phyloP scores from a whole-genome alignment of 2,329 filamentous ascomycete species.

The Cytospora chrysosperma region DNA sequence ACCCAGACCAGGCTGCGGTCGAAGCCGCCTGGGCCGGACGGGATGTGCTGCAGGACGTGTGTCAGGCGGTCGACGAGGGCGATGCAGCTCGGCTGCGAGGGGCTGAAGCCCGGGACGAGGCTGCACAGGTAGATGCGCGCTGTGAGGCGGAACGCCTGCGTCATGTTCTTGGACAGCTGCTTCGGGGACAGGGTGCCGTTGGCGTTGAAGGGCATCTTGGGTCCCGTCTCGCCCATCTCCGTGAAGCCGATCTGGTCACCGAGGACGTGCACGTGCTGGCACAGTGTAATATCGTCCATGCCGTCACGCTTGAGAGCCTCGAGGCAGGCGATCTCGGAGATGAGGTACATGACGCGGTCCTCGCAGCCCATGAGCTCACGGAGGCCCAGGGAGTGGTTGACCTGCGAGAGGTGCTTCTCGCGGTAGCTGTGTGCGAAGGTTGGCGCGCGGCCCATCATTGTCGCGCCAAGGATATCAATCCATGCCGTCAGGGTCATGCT shows the following conservation, averaged over 20 bases:
- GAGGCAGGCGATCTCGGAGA: slow-evolving; percentile 94
- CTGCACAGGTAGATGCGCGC: slow-evolving; percentile 97
- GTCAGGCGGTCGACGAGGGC: slow-evolving; percentile 77
- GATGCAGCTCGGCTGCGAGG: slow-evolving; percentile 69
- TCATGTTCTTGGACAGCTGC: slow-evolving; percentile 85
- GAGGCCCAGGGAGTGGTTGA: slow-evolving; percentile 66
- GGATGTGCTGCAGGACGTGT: slow-evolving; percentile 76
- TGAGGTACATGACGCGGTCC: slow-evolving; percentile 95
- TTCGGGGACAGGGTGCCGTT: slow-evolving; percentile 77
- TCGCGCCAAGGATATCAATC: slow-evolving; percentile 96
- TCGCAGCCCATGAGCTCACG: slow-evolving; percentile 97
- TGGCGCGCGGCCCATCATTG: slow-evolving; percentile 83
- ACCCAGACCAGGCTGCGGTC: slow-evolving; percentile 94
- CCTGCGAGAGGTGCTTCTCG: slow-evolving; percentile 77
- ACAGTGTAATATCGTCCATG: slow-evolving; percentile 83
- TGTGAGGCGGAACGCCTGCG: slow-evolving; percentile 83
- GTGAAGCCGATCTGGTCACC: slow-evolving; percentile 83
- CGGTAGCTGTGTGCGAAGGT: slow-evolving; percentile 94
- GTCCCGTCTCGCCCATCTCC: slow-evolving; percentile 62
- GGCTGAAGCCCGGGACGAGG: slow-evolving; percentile 83
- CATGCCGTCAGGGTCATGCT: slow-evolving; percentile 93
- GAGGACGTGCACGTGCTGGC: slow-evolving; percentile 84
- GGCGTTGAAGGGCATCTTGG: slow-evolving; percentile 61
- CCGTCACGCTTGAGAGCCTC: slow-evolving; percentile 82
- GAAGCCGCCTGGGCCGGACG: slow-evolving; percentile 75